phyloP scores from a whole-genome alignment of 306 rosid genomes.

The Fagus sylvatica region DNA sequence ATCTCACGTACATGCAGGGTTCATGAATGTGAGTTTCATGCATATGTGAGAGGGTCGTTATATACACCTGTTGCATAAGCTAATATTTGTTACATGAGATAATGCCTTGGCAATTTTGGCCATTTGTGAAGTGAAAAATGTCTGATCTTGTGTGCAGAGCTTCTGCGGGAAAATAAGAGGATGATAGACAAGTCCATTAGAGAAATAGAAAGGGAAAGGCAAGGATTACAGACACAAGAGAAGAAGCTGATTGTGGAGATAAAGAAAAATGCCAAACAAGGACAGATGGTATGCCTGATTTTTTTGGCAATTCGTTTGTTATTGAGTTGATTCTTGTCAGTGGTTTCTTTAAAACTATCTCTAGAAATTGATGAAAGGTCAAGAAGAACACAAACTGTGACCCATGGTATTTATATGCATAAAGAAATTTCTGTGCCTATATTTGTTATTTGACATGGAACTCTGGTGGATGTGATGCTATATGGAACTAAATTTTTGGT shows the following conservation, averaged over 20 bases:
- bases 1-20: no score
- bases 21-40: no score
- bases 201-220: constrained; percentile 86
- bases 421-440: background rate
- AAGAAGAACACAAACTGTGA: background rate
- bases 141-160: constrained; percentile 46
- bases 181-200: constrained; percentile 85
- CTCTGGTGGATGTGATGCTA: background rate
- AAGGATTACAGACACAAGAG: constrained; percentile 72
- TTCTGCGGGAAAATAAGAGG: constrained; percentile 85
- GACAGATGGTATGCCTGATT: constrained; percentile 63
- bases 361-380: background rate
- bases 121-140: background rate
- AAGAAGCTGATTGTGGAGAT: constrained; percentile 81
- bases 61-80: no score
- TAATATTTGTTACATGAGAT: no score
- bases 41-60: no score
- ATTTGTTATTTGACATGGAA: background rate
- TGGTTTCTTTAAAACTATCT: background rate
- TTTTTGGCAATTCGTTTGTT: background rate
- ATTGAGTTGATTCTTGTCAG: background rate
- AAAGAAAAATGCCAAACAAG: constrained; percentile 92
- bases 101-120: no score
- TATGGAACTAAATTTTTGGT: background rate
- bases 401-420: background rate